Percentiles rank a stretch among this genome's conserved stretches.
Conservation (phyloP, 2,329 filamentous ascomycete genomes). For the Thielaviopsis musarum region DNA sequence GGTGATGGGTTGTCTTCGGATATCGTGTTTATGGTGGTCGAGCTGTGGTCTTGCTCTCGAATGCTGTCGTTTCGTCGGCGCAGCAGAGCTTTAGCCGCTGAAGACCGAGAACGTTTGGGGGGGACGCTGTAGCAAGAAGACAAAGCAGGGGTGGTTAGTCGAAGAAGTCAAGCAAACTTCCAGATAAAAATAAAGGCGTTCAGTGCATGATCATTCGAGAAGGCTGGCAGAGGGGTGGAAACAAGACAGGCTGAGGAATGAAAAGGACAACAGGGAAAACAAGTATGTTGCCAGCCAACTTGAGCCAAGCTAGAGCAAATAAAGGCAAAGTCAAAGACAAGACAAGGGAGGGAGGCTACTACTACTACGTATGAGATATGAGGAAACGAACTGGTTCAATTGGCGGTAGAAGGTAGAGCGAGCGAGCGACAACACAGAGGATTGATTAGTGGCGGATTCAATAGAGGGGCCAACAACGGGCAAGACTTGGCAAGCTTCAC, state of each 20-base stretch:
- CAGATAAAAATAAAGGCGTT: background rate
- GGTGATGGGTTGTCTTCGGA: constrained; percentile 2
- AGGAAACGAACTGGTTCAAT: background rate
- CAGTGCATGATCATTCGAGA: background rate
- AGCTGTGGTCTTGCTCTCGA: constrained; percentile 4
- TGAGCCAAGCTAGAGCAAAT: background rate
- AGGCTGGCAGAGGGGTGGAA: background rate
- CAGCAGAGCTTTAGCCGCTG: constrained; percentile 8
- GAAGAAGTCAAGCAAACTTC: background rate
- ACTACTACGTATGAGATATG: background rate
- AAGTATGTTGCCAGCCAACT: background rate
- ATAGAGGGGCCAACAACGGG: background rate
- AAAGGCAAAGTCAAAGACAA: background rate
- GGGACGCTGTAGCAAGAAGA: background rate
- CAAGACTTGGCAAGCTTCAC: background rate
- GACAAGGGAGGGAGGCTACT: too few relatives aligned
- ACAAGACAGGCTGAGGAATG: background rate
- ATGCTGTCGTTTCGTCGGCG: constrained; percentile 6
- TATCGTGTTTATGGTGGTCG: background rate
- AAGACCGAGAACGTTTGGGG: constrained; percentile 11
- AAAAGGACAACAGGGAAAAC: background rate
- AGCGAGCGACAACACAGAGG: background rate
- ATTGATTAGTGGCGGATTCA: background rate
- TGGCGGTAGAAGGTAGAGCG: background rate
- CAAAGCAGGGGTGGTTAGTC: constrained; percentile 5